Conservation (phyloP, 345 rosid genomes). For the Eucalyptus cloeziana region DNA sequence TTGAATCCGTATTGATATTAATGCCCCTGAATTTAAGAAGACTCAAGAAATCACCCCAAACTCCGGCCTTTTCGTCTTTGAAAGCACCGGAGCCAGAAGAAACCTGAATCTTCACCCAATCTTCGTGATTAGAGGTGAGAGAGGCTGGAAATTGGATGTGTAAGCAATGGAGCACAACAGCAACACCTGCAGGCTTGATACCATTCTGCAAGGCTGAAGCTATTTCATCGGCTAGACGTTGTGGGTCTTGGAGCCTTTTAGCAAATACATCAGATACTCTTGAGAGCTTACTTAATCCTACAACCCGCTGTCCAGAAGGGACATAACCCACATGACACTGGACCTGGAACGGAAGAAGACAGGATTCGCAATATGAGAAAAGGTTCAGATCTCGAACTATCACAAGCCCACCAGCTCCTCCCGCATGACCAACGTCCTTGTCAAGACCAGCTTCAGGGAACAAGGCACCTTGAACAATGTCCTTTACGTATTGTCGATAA, state of each 20-base stretch:
- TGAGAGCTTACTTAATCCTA: conserved; percentile 91
- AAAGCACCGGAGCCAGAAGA: conserved; percentile 78
- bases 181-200: conserved; percentile 81
- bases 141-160: conserved; percentile 69
- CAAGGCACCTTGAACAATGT: conserved; percentile 73
- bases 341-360: conserved; percentile 88
- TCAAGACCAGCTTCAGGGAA: conserved; percentile 87
- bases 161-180: conserved; percentile 68
- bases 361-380: conserved; percentile 84
- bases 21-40: conserved; percentile 54
- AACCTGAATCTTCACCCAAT: conserved; percentile 38
- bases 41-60: conserved; percentile 61
- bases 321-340: conserved; percentile 86
- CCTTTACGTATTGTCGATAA: conserved; percentile 60
- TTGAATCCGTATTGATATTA: conserved; percentile 16
- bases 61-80: conserved; percentile 35
- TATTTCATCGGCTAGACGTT: conserved; percentile 63
- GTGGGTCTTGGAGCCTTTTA: conserved; percentile 82
- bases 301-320: conserved; percentile 64
- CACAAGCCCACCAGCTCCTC: conserved; percentile 89
- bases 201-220: conserved; percentile 71
- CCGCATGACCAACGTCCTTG: conserved; percentile 61
- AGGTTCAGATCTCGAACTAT: conserved; percentile 78
- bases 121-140: conserved; percentile 33
- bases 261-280: conserved; percentile 84